phyloP scores from a whole-genome alignment of 2,329 filamentous ascomycete species.

The Aureobasidium vineae region DNA sequence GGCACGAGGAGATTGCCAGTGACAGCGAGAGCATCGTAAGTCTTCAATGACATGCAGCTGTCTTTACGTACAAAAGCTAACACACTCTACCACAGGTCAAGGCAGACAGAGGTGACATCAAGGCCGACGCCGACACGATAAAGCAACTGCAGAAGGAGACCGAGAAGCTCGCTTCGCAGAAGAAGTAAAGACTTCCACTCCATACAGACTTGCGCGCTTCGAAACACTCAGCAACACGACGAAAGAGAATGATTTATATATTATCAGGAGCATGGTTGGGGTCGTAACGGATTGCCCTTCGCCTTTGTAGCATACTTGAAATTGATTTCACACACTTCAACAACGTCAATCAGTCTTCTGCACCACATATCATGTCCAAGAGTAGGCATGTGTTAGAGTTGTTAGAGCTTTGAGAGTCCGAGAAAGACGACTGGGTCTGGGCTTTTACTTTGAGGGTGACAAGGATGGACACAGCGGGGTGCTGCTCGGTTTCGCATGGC shows the following conservation, averaged over 20 bases:
- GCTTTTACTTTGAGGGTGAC: not conserved
- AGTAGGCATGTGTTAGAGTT: not conserved
- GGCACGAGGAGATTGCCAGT: conserved; percentile 74
- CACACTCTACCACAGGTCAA: conserved; percentile 34
- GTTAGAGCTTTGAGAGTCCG: not conserved
- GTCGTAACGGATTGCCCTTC: conserved; percentile 7
- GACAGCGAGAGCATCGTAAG: conserved; percentile 74
- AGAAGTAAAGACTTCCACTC: conserved; percentile 8
- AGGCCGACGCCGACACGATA: conserved; percentile 35
- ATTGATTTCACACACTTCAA: not conserved
- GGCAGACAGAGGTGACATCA: conserved; percentile 39
- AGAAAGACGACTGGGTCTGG: not conserved
- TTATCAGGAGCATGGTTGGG: conserved; percentile 3
- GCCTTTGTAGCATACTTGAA: conserved; percentile 24
- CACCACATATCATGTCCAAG: not conserved
- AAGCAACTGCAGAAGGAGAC: conserved; percentile 39
- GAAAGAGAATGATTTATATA: conserved; percentile 22
- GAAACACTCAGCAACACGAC: not conserved
- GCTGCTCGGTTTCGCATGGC: not conserved
- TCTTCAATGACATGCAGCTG: conserved; percentile 26
- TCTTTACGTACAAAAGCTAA: not conserved
- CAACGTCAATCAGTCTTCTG: not conserved
- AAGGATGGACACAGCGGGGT: not conserved
- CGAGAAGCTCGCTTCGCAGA: conserved; percentile 33
- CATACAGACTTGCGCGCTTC: not conserved